phyloP scores from a whole-genome alignment of 1,139 yeast genomes.

The Candida smagusa region DNA sequence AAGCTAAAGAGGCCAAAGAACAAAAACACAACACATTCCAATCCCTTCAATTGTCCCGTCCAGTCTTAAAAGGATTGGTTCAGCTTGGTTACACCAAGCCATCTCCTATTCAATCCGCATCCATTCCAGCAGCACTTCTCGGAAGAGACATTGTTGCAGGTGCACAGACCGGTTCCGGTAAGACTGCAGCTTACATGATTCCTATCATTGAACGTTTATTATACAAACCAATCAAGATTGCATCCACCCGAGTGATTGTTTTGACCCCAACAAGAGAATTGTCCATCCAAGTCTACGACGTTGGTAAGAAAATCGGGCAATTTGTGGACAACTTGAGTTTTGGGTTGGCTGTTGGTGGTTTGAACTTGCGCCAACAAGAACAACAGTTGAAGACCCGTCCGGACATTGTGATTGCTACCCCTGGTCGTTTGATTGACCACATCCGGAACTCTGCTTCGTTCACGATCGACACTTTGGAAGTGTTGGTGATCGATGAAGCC shows the following conservation, averaged over 20 bases:
- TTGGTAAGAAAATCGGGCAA: constrained; percentile 79
- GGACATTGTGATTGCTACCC: constrained; percentile 94
- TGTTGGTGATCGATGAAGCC: constrained; percentile 93
- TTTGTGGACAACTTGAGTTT: constrained; percentile 72
- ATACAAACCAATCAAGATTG: constrained; percentile 79
- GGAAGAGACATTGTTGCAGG: constrained; percentile 99
- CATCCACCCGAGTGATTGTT: constrained; percentile 87
- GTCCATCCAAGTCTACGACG: constrained; percentile 94
- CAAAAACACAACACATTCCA: constrained; percentile 65
- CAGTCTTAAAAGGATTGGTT: constrained; percentile 77
- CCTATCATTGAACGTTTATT: constrained; percentile 91
- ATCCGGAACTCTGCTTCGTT: constrained; percentile 92
- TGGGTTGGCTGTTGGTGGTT: constrained; percentile 97
- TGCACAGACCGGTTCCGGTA: constrained; percentile 99
- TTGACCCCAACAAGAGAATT: constrained; percentile 96
- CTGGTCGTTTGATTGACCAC: constrained; percentile 96
- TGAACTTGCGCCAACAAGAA: constrained; percentile 91
- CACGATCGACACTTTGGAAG: constrained; percentile 85
- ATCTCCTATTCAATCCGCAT: constrained; percentile 90
- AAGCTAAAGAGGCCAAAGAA: constrained; percentile 36
- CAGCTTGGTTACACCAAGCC: constrained; percentile 81
- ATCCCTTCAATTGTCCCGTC: constrained; percentile 80
- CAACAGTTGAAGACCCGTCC: constrained; percentile 89
- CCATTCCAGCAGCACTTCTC: constrained; percentile 86
- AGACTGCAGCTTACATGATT: constrained; percentile 96